Conservation (phyloP, 257 asterid genomes). For the Lantana camara region DNA sequence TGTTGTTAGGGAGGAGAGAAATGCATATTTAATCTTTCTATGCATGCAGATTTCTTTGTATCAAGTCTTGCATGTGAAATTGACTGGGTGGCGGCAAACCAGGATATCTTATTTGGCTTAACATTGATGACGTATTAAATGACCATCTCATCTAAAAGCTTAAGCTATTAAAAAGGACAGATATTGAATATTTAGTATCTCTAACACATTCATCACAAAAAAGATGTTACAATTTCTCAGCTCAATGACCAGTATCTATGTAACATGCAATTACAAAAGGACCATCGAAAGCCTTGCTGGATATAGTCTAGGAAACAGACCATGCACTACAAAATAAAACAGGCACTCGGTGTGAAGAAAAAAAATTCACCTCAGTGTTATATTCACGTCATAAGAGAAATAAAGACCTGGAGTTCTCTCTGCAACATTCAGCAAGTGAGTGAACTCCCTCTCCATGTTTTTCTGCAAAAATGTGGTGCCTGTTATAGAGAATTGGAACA, state of each 20-base stretch:
- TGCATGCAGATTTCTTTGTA: too few relatives aligned
- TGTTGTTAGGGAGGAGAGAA: too few relatives aligned
- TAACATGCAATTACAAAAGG: background rate
- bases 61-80: too few relatives aligned
- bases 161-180: too few relatives aligned
- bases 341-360: slow-evolving; percentile 1
- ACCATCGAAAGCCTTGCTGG: background rate
- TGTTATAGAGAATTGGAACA: slow-evolving; percentile 23
- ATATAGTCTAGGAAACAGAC: slow-evolving; percentile 6
- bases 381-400: slow-evolving; percentile 89
- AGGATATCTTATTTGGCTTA: background rate
- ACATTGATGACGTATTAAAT: too few relatives aligned
- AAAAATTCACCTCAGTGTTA: slow-evolving; percentile 73
- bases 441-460: slow-evolving; percentile 76
- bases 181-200: too few relatives aligned
- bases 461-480: slow-evolving; percentile 48
- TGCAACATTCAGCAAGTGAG: slow-evolving; percentile 62
- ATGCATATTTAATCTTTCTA: too few relatives aligned
- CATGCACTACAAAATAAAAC: background rate
- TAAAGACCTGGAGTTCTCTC: slow-evolving; percentile 77
- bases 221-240: background rate
- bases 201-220: too few relatives aligned
- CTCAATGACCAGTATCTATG: background rate
- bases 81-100: too few relatives aligned
- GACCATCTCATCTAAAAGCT: too few relatives aligned